Base-by-base conservation (phyloP, 176 grass and related monocot genomes). In the Rhipidocladum racemiflorum region DNA sequence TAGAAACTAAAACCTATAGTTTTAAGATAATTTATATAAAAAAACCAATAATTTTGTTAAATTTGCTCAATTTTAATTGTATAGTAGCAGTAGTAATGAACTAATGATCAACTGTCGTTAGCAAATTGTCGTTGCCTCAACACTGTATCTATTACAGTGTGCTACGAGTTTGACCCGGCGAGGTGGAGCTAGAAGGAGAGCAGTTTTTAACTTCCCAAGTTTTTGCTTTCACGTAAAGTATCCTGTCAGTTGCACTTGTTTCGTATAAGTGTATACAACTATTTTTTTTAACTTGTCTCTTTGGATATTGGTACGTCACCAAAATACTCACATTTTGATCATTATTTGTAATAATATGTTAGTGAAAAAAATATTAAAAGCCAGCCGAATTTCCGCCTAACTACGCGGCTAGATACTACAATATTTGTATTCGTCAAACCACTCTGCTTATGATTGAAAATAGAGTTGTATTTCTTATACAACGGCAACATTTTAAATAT, bases 191-290 rank as follows among this genome's bases (percentile, higher is more conserved):
- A 16, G 45, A 0, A 3, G 8, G 48, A 74, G 28, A n/a, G 46
- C 32, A 20, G 8, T 13, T 57, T 57, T 24, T 24, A 57, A 57
- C 36, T 3, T 70, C 42, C 2, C 40, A 48, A 23, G 53, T 55
- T 78, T 78, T 78, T 70, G 66, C 55, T 79, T 63, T 23, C 17
- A 79, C 54, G 72, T 43, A 48, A 63, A 28, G 76, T 34, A 65
- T 65, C 17, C 20, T 65, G 74, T 30, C 24, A 20, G 9, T 1
- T 57, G 36, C 15, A 44, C 53, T 55, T 55, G 51, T 1, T n/a
- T 55, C 8, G 21, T 55, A 9, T 55, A 55, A 38, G 6, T 38
- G 36, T 38, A 7, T 38, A 38, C 7, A 38, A 38, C 36, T 38
- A 38, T 55, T 4, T 68, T 67, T 21, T 21, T 20, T 38, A 38